Evolutionary conservation across 768 basidiomycete genomes (phyloP).

Genomic region (Flagelloscypha sp.): DNA sequence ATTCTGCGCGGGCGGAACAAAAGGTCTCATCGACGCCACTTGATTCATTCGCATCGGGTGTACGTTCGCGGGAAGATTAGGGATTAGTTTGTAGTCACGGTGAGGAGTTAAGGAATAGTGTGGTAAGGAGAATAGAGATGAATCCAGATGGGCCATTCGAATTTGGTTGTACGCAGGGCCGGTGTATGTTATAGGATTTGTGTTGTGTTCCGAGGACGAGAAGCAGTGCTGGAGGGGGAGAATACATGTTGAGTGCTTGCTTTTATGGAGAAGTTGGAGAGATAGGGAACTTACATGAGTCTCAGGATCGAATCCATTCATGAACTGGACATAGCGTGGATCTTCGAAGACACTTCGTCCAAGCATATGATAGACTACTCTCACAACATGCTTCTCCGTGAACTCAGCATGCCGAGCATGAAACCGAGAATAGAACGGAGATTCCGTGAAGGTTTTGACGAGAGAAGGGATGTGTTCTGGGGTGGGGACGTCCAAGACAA

Average conservation of each 20-base stretch:
- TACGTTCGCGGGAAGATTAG: conserved; percentile 40
- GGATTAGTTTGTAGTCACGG: conserved; percentile 32
- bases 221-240: conserved; percentile 58
- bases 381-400: conserved; percentile 35
- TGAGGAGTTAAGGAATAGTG: conserved; percentile 37
- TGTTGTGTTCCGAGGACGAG: conserved; percentile 50
- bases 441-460: conserved; percentile 35
- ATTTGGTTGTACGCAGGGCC: conserved; percentile 66
- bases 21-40: conserved; percentile 39
- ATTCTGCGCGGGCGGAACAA: conserved; percentile 29
- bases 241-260: conserved; percentile 4
- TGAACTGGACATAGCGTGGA: conserved; percentile 59
- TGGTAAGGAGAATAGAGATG: conserved; percentile 64
- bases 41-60: conserved; percentile 33
- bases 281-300: conserved; percentile 44
- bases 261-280: neutral
- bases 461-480: conserved; percentile 47
- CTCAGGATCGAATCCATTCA: conserved; percentile 53
- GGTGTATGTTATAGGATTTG: conserved; percentile 67
- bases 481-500: conserved; percentile 69
- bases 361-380: conserved; percentile 61
- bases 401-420: conserved; percentile 33
- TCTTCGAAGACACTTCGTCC: conserved; percentile 67
- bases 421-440: conserved; percentile 41
- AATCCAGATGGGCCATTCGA: conserved; percentile 63